Percentiles rank a stretch among this genome's conserved stretches.
Evolutionary conservation across 495 filamentous ascomycete species (phyloP).

Genomic region (Neurospora sublineolata): DNA sequence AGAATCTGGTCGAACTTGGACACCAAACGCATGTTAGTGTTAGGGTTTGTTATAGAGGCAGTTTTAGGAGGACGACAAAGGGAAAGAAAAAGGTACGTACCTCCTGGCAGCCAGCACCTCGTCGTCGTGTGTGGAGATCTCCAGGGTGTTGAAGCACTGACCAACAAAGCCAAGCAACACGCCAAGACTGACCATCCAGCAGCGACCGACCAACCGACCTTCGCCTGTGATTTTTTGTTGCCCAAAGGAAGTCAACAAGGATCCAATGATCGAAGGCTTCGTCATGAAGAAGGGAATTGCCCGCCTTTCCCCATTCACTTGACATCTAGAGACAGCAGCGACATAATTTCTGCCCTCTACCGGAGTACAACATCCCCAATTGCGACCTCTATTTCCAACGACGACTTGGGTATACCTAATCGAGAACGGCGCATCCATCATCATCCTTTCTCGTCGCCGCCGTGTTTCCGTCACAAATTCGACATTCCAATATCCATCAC

Average conservation of each 20-base stretch:
- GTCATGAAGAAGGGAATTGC: conserved; percentile 6
- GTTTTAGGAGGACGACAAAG: neutral
- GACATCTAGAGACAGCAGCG: neutral
- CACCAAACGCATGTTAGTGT: neutral
- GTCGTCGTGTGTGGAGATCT: neutral
- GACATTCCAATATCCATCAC: neutral
- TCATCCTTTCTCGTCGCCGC: neutral
- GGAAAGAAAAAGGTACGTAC: neutral
- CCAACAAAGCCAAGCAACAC: neutral
- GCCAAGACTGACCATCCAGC: neutral
- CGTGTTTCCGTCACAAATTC: neutral
- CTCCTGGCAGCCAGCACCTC: neutral
- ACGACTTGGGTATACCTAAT: neutral
- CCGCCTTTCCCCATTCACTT: neutral
- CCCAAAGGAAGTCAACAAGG: conserved; percentile 28
- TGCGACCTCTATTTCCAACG: neutral
- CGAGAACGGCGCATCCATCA: neutral
- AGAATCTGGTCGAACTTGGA: neutral
- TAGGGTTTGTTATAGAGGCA: neutral
- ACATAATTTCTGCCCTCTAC: neutral
- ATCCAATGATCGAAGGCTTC: conserved; percentile 27
- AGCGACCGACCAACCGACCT: neutral
- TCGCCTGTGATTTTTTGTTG: conserved; percentile 16
- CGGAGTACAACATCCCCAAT: neutral
- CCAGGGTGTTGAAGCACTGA: neutral